Evolutionary conservation across 331 rosid genomes (phyloP).

Genomic region (Malus hybrid): DNA sequence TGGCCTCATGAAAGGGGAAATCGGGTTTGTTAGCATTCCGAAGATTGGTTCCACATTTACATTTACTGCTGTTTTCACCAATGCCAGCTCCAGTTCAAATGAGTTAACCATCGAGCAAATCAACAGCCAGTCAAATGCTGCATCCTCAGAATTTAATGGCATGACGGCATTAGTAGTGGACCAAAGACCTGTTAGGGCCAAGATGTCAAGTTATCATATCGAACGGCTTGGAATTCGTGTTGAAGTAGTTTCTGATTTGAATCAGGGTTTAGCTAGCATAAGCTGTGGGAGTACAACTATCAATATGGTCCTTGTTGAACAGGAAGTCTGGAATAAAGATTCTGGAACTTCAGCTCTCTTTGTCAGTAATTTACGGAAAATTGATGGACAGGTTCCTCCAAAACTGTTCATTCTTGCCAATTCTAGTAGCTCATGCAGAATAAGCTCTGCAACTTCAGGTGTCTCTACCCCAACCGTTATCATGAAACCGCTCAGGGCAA

Average conservation of each 20-base stretch:
- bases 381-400: conserved; percentile 20
- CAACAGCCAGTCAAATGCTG: conserved; percentile 32
- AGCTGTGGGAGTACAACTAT: conserved; percentile 19
- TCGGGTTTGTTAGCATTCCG: conserved; percentile 56
- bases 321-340: conserved; percentile 58
- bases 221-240: conserved; percentile 56
- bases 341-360: conserved; percentile 20
- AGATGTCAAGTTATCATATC: conserved; percentile 60
- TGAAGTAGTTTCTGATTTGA: conserved; percentile 40
- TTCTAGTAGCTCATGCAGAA: conserved; percentile 28
- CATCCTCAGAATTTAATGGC: conserved; percentile 52
- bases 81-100: conserved; percentile 21
- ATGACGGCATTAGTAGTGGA: conserved; percentile 53
- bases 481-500: conserved; percentile 56
- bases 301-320: conserved; percentile 47
- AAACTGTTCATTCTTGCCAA: conserved; percentile 45
- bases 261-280: conserved; percentile 28
- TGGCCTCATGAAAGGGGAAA: conserved; percentile 70
- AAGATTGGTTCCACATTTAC: conserved; percentile 66
- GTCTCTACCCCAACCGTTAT: conserved; percentile 26
- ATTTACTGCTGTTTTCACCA: conserved; percentile 54
- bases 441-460: conserved; percentile 12
- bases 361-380: conserved; percentile 19
- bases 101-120: conserved; percentile 36
- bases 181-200: conserved; percentile 48